phyloP scores from a whole-genome alignment of 495 filamentous ascomycete genomes.

The Daldinia vernicosa region DNA sequence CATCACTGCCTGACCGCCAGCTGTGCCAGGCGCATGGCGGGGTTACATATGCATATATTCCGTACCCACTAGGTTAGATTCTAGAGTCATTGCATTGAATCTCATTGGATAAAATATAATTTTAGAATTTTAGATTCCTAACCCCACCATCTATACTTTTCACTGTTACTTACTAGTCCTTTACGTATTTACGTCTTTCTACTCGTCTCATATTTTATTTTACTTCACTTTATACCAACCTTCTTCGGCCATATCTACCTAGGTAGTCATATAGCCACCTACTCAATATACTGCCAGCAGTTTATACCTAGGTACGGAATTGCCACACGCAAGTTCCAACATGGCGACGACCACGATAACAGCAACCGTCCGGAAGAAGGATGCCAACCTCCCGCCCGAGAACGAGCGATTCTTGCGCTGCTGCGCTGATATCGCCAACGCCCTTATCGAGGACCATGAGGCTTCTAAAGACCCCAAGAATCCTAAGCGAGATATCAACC shows the following conservation, averaged over 20 bases:
- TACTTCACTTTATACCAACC: no score
- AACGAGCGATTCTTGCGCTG: constrained; percentile 92
- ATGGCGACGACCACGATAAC: constrained; percentile 57
- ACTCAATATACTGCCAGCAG: neutral
- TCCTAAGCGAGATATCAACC: constrained; percentile 85
- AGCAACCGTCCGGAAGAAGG: constrained; percentile 61
- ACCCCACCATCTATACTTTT: constrained; percentile 10
- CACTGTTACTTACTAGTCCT: no score
- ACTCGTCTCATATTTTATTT: no score
- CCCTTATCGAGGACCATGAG: constrained; percentile 93
- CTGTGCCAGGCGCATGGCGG: neutral
- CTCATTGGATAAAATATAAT: constrained; percentile 7
- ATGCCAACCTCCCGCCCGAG: constrained; percentile 81
- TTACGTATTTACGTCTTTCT: no score
- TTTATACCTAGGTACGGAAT: neutral
- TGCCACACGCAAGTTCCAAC: constrained; percentile 7
- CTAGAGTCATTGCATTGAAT: constrained; percentile 2
- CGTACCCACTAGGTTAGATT: no score
- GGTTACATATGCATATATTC: neutral
- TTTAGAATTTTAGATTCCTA: no score
- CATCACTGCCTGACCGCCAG: neutral
- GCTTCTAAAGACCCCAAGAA: constrained; percentile 72
- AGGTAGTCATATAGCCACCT: neutral
- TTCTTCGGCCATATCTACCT: neutral
- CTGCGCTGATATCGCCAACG: constrained; percentile 93